phyloP scores from a whole-genome alignment of 345 rosid species.

The Ricinus communis region DNA sequence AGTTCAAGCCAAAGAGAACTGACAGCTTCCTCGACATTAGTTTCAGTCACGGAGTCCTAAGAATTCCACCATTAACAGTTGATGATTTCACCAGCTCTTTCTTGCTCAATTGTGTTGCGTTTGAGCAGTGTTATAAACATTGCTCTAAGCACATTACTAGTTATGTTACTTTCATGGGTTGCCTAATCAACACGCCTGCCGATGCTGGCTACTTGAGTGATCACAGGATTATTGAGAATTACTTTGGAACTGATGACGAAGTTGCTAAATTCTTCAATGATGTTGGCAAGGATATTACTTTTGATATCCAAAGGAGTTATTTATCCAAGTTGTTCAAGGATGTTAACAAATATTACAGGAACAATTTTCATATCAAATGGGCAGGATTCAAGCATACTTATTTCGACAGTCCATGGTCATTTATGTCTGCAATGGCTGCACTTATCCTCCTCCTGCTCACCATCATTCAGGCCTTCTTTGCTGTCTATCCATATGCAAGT shows the following conservation, averaged over 20 bases:
- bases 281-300: constrained; percentile 47
- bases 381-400: constrained; percentile 52
- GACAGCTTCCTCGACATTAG: constrained; percentile 49
- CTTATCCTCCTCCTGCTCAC: constrained; percentile 45
- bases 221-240: constrained; percentile 47
- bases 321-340: constrained; percentile 41
- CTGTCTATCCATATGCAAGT: constrained; percentile 24
- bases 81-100: constrained; percentile 42
- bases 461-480: constrained; percentile 41
- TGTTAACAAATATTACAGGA: constrained; percentile 48
- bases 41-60: constrained; percentile 40
- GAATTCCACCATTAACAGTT: constrained; percentile 44
- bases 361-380: constrained; percentile 49
- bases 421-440: constrained; percentile 53
- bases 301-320: constrained; percentile 43
- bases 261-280: constrained; percentile 46
- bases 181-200: constrained; percentile 42
- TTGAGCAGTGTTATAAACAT: constrained; percentile 50
- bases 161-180: constrained; percentile 52
- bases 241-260: constrained; percentile 51
- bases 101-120: constrained; percentile 53
- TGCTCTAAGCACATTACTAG: constrained; percentile 47
- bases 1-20: constrained; percentile 32
- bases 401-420: constrained; percentile 62
- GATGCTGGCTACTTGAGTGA: constrained; percentile 53